These are phyloP conservation scores for Pseudoscleropodium purum DNA, from an alignment of 225 moss, liverwort and hornwort genomes.

Conservation along the genomic window DNA sequence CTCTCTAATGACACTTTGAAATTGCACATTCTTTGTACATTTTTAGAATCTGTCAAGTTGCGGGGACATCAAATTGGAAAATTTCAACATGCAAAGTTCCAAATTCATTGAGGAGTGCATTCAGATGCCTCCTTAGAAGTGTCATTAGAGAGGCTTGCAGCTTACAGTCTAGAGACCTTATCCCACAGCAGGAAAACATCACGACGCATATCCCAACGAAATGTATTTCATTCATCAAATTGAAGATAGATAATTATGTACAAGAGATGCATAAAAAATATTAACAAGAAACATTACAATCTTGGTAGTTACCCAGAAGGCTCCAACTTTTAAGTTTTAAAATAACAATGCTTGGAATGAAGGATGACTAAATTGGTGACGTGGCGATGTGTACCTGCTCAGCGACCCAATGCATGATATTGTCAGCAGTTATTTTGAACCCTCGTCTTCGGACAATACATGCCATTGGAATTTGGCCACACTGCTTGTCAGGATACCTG, in stretches of 20 bases:
- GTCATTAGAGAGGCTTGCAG: neutral
- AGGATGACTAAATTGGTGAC: neutral
- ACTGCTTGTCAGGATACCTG: slow-evolving; percentile 23
- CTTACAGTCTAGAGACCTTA: neutral
- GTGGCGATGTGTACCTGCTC: neutral
- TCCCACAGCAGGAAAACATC: neutral
- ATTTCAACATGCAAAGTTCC: neutral
- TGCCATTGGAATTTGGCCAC: slow-evolving; percentile 35
- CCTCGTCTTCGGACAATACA: slow-evolving; percentile 6
- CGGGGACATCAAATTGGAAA: neutral
- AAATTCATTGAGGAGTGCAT: neutral
- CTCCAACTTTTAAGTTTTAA: neutral
- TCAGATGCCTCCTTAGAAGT: neutral
- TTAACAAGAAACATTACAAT: neutral
- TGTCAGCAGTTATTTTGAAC: neutral
- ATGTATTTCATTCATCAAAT: neutral
- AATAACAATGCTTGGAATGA: neutral
- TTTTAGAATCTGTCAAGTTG: neutral
- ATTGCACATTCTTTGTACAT: neutral
- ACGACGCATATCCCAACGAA: neutral
- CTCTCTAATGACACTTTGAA: neutral
- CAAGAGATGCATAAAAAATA: neutral
- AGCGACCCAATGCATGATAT: slow-evolving; percentile 18
- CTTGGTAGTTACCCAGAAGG: neutral
- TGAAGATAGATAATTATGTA: neutral